Evolutionary conservation across 805 yeast genomes (phyloP), one percentile per base, ranked within the genome.

Genomic region (Candida ovalis): DNA sequence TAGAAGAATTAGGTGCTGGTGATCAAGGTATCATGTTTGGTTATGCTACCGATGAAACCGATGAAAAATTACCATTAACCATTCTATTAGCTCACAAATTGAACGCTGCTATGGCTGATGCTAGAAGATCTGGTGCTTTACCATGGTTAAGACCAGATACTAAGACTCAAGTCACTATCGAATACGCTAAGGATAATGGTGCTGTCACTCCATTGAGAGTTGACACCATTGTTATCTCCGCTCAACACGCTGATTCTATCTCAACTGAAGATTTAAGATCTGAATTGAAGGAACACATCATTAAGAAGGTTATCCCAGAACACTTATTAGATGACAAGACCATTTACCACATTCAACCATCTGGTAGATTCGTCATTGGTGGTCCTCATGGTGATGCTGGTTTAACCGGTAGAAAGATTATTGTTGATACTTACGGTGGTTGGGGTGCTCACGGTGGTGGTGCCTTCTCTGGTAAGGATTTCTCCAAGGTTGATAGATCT

Each of bases 391-490:
- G 99, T 83, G 99, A 94, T 72, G 99, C 99, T 60, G 99, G 99
- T 81, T 79, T 94, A 70, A 94, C 99, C 61, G 99, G 99, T 74
- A 89, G 99, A 80, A 94, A 94, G 81, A 94, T 94, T 74, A 94
- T 94, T 67, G 99, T 94, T 70, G 99, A 94, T 76, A 96, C 99
- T 58, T 94, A 94, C 78, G 99, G 99, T 80, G 99, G 99, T 68
- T 95, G 99, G 95, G 97, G 99, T 76, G 98, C 99, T 68, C 99
- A 94, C 81, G 99, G 99, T 77, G 99, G 99, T 81, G 99, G 99
- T 81, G 99, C 99, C 58, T 94, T 94, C 90, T 87, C 96, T 57
- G 99, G 99, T 75, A 94, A 94, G 82, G 99, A 94, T 76, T 94
- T 88, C 88, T 89, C 97, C 72, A 94, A 94, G 82, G 99, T 94